Conservation (phyloP, 208 protist genomes). For the Leishmania gerbilli region DNA sequence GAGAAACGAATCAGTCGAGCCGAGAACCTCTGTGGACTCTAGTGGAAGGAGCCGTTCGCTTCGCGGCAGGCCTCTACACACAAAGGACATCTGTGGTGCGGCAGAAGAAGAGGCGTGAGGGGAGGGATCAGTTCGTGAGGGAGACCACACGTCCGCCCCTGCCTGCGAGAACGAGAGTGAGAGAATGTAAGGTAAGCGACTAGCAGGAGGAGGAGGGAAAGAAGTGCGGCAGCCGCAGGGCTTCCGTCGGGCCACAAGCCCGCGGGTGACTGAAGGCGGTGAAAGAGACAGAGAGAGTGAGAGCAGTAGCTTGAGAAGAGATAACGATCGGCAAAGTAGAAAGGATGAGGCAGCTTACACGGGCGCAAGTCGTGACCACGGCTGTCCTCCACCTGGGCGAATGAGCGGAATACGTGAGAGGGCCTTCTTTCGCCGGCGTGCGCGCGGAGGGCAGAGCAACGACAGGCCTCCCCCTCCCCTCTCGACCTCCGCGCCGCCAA, state of each 20-base stretch:
- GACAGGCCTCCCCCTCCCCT: background rate
- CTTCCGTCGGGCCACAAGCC: constrained; percentile 1
- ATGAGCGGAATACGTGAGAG: background rate
- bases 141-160: background rate
- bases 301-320: background rate
- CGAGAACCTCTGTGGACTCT: constrained; percentile 38
- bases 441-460: background rate
- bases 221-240: background rate
- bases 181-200: background rate
- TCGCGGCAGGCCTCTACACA: constrained; percentile 42
- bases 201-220: background rate
- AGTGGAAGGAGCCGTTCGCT: constrained; percentile 63
- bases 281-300: background rate
- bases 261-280: background rate
- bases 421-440: background rate
- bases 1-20: constrained; percentile 31
- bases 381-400: background rate
- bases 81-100: constrained; percentile 38
- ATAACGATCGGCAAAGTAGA: background rate
- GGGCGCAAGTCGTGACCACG: background rate
- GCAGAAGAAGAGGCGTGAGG: background rate
- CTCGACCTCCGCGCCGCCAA: background rate
- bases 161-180: background rate
- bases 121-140: background rate
- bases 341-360: background rate